These are phyloP conservation scores for Hansenula sp. DNA, from an alignment of 1,139 yeast species.

Conservation along the genomic window DNA sequence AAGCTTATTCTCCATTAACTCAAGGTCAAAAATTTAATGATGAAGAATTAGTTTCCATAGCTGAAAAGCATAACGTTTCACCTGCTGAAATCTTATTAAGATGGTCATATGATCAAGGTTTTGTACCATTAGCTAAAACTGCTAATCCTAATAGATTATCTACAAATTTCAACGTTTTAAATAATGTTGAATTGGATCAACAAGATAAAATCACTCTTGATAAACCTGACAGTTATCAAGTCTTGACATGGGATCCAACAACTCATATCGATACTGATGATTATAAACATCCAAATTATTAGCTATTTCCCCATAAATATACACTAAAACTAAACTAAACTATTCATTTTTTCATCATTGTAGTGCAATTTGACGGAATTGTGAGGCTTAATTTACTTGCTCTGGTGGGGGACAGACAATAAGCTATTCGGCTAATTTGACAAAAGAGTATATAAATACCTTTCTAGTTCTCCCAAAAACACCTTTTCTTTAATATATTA, in stretches of 20 bases:
- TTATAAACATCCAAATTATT: background rate
- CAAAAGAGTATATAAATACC: no score
- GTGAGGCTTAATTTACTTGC: no score
- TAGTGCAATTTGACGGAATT: no score
- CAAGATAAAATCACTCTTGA: conserved; percentile 8
- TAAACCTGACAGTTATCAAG: conserved; percentile 12
- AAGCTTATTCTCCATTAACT: conserved; percentile 52
- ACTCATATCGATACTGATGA: background rate
- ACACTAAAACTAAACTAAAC: no score
- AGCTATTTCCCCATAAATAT: no score
- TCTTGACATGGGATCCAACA: background rate
- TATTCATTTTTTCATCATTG: no score
- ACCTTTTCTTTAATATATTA: no score
- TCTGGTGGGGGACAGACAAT: no score
- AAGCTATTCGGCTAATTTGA: no score
- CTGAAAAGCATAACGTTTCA: conserved; percentile 30
- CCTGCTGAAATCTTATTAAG: conserved; percentile 37
- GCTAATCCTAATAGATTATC: conserved; percentile 45
- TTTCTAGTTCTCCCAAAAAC: no score
- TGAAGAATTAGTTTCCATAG: conserved; percentile 15
- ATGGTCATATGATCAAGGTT: conserved; percentile 41
- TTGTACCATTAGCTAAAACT: conserved; percentile 67
- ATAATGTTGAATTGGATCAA: conserved; percentile 12
- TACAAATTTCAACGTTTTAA: conserved; percentile 35
- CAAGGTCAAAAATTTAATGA: conserved; percentile 38